A percentile compares a stretch with the other conserved stretches of the same genome.
phyloP scores from a whole-genome alignment of 2,329 filamentous ascomycete species.

The Huntiella decipiens region DNA sequence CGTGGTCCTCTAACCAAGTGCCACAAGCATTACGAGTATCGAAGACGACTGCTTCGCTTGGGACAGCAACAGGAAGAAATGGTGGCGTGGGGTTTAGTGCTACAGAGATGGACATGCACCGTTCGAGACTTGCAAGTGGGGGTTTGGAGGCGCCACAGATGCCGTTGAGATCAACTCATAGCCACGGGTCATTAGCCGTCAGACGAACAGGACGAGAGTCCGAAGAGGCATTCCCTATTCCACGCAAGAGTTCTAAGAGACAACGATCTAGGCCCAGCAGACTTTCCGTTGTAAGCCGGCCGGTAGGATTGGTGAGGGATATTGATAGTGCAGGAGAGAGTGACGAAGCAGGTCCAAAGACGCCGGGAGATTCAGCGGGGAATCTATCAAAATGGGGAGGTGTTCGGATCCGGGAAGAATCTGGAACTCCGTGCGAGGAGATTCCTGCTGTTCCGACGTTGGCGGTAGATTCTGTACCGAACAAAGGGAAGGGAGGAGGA shows the following conservation, averaged over 20 bases:
- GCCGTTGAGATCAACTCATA: constrained; percentile 4
- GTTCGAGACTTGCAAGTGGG: neutral
- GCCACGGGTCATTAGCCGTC: constrained; percentile 5
- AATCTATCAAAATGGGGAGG: neutral
- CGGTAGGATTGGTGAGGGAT: constrained; percentile 1
- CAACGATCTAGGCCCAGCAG: constrained; percentile 1
- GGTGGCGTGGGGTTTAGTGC: neutral
- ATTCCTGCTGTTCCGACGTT: constrained; percentile 4
- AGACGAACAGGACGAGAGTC: neutral
- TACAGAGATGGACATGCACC: neutral
- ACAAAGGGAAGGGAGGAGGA: constrained; percentile 10
- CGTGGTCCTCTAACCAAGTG: neutral
- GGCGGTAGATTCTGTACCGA: constrained; percentile 5
- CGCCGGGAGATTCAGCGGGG: constrained; percentile 1
- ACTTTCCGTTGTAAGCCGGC: neutral
- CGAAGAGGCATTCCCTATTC: constrained; percentile 4
- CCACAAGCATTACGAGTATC: neutral
- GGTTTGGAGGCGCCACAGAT: neutral
- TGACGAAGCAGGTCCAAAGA: constrained; percentile 4
- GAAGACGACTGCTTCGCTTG: neutral
- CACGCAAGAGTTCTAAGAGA: constrained; percentile 8
- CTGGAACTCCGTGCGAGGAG: neutral
- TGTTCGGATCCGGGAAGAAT: neutral
- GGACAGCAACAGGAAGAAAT: neutral
- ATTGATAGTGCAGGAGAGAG: constrained; percentile 9